Base-by-base conservation (phyloP, 1,284 basidiomycete species). In the Sparassis latifolia region DNA sequence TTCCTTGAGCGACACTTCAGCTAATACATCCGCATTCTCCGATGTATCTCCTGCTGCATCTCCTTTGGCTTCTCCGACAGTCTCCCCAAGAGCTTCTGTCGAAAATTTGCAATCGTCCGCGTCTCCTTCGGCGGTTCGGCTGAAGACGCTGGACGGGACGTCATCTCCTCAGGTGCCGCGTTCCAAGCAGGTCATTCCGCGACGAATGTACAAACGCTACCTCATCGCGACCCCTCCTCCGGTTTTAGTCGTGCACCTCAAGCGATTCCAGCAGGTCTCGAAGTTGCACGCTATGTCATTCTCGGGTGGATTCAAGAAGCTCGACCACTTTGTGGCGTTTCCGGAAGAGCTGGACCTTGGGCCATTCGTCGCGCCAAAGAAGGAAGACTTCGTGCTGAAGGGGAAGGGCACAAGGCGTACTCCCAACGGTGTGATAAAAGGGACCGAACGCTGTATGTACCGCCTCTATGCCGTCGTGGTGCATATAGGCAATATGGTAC, bases 191-290 rank as follows among this genome's bases (percentile, higher is more conserved):
- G 78, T 84, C 51, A 74, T 96, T 46, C 76, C 88, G 64, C 82
- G 90, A 2, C 77, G 89, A 5, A 92, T 92, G 10, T 92, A 91
- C 71, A 97, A 97, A 69, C 86, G 94, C 5, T 97, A 96, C 67
- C 82, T 97, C 53, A 90, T 97, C 61, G 81, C 87, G 3, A 80
- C 78, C 1, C 86, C 91, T 1, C 94, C 94, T 0, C 91, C 92
- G 0, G 80, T 97, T 32, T 79, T 97, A 52, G 89, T 96, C 48
- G 81, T 97, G 54, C 94, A 97, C 60, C 77, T 97, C 47, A 97
- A 97, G 72, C 80, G 94, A 33, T 97, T 97, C 72, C 91, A 95
- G 67, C 90, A 93, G 66, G 67, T 78, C 45, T 66, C 72, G 51
- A 74, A 75, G 68, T 62, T 66, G 42, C 69, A 76, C 37, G 62